Conservation (phyloP, 495 filamentous ascomycete genomes). For the Thozetella sp. region DNA sequence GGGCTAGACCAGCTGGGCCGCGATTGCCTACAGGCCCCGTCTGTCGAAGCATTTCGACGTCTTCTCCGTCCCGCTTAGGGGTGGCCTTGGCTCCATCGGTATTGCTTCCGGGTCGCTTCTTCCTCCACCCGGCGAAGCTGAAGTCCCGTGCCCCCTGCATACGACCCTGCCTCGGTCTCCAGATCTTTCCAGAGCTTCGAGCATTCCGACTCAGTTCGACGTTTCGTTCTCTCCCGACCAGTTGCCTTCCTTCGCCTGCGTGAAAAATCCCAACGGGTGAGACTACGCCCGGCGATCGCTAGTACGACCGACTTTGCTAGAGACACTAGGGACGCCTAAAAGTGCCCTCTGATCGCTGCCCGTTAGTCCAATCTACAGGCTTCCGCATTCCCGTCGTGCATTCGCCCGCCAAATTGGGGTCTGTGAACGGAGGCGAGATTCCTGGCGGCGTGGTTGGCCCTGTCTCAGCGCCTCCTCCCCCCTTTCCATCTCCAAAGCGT, state of each 20-base stretch:
- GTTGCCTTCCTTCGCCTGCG: background rate
- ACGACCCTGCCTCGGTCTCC: background rate
- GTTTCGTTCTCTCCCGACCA: background rate
- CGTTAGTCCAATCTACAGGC: slow-evolving; percentile 2
- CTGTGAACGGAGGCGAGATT: background rate
- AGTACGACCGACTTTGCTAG: background rate
- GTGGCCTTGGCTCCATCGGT: background rate
- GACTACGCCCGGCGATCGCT: background rate
- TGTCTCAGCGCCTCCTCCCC: slow-evolving; percentile 20
- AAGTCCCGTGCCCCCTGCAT: background rate
- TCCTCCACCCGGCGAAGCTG: slow-evolving; percentile 1
- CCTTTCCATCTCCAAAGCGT: slow-evolving; percentile 17
- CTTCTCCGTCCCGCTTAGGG: slow-evolving; percentile 1
- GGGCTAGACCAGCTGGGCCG: too few relatives aligned
- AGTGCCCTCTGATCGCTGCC: slow-evolving; percentile 1
- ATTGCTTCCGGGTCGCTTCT: background rate
- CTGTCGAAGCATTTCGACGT: background rate
- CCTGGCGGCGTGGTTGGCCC: slow-evolving; percentile 15
- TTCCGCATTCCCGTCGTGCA: slow-evolving; percentile 1
- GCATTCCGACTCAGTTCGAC: background rate
- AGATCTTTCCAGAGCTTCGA: slow-evolving; percentile 1
- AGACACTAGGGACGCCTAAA: background rate
- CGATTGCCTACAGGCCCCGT: background rate
- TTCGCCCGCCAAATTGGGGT: slow-evolving; percentile 3
- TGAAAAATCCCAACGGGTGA: background rate